phyloP scores from a whole-genome alignment of 805 yeast species.

The Nematodospora valgi region DNA sequence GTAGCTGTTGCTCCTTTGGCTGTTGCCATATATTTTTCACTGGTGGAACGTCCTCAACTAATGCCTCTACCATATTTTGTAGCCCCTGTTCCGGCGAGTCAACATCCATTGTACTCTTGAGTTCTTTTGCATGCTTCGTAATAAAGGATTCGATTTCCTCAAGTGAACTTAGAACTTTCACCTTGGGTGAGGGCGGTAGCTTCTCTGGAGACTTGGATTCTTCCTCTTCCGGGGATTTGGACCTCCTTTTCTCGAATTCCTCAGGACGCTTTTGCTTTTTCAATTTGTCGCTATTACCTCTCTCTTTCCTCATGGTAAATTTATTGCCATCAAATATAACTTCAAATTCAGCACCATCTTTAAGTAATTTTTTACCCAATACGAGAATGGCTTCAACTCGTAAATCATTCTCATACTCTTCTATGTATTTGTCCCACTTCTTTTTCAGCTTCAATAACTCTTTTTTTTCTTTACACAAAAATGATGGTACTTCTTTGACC shows the following conservation, averaged over 20 bases:
- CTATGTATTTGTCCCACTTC: not conserved
- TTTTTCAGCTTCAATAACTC: not conserved
- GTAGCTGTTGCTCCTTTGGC: conserved; percentile 1
- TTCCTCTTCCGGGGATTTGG: not conserved
- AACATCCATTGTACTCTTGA: conserved; percentile 13
- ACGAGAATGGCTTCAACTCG: conserved; percentile 25
- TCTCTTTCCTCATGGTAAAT: not conserved
- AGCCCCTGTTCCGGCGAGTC: conserved; percentile 10
- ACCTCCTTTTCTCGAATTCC: not conserved
- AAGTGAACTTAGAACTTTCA: conserved; percentile 22
- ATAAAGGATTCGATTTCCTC: conserved; percentile 38
- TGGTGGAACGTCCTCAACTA: conserved; percentile 12
- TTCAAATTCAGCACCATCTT: conserved; percentile 4
- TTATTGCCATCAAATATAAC: conserved; percentile 6
- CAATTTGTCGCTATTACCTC: not conserved
- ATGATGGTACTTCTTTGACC: conserved; percentile 12
- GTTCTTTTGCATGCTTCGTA: conserved; percentile 28
- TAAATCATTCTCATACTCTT: conserved; percentile 23
- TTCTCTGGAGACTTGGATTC: not conserved
- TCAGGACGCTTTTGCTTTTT: not conserved
- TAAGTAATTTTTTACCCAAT: conserved; percentile 19
- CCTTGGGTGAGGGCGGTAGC: not conserved
- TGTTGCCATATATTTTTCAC: conserved; percentile 3
- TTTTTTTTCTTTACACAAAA: conserved; percentile 10
- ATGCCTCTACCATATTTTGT: conserved; percentile 17